Base-by-base conservation (phyloP, 208 protist species). In the Crithidia acanthocephali region DNA sequence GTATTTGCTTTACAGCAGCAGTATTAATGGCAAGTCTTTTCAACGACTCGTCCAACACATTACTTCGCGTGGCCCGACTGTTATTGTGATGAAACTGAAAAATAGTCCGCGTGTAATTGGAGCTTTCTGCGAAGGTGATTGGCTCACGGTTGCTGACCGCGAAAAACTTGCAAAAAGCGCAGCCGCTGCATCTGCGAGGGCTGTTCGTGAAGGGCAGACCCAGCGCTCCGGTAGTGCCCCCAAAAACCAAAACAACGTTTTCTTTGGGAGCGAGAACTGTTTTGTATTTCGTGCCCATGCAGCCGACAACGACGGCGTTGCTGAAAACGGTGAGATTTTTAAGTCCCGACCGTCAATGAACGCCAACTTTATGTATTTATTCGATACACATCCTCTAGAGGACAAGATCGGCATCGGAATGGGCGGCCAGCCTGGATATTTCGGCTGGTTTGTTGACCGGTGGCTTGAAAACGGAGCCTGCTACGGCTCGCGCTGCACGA, bases 331-430 rank as follows among this genome's bases (percentile, higher is more conserved):
- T 9, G 63, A 77, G 28, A 60, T 89, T 23, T 89, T 83, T 48
- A 56, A 60, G 6, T 70, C 83, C 0, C 50, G 48, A 10, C 59
- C 82, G 0, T 85, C 74, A 1, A 65, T 81, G 35, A 93, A 93
- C 44, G 64, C 80, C 5, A 93, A 93, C 50, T 93, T 90, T 42
- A 91, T 93, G 88, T 93, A 93, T 51, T 66, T 90, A 0, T 93
- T 93, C 47, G 85, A 93, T 25, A 65, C 69, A 2, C 85, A 93
- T 62, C 80, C 88, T 5, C 47, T 78, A 6, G 74, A 76, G 18
- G 79, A 82, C 1, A 85, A 83, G 47, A 62, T 80, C 20, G 88
- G 88, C 8, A 86, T 93, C 65, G 88, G 83, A 4, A 91, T 93
- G 88, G 85, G 85, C 53, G 88, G 88, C 0, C 78, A 87, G 45